Base-by-base conservation (phyloP, 768 basidiomycete species). In the Suillus cothurnatus region DNA sequence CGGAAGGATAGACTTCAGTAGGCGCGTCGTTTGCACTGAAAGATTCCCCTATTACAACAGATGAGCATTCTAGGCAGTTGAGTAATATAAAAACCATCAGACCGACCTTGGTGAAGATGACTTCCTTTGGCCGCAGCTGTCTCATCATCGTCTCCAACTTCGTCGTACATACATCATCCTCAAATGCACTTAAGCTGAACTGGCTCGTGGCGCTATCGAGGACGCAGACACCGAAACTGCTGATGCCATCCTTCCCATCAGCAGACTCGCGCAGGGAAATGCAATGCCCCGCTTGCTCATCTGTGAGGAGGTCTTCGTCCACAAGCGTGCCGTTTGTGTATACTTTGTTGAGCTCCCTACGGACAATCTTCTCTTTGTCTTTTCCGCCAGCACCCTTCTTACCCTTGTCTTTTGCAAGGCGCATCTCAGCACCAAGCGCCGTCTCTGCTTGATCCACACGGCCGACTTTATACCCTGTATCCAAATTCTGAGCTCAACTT, bases 381-480 rank as follows among this genome's bases (percentile, higher is more conserved):
- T 85, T 88, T 56, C 88, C 88, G 0, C 71, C 75, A 68, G 71
- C 47, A 73, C 80, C 12, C 75, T 79, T 84, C 28, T 28, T 59
- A 59, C 77, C 78, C 67, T 80, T 82, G 19, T 78, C 78, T 70
- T 91, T 91, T 26, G 93, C 93, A 66, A 92, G 76, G 34, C 97
- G 90, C 93, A 99, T 97, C 77, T 99, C 97, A 26, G 94, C 94
- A 28, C 97, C 97, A 14, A 99, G 88, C 0, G 95, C 95, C 0
- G 97, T 99, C 80, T 99, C 97, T 0, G 91, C 88, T 76, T 99
- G 97, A 72, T 98, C 97, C 21, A 99, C 97, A 15, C 93, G 89
- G 8, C 97, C 97, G 61, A 99, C 94, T 77, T 96, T 96, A 79
- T 95, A 92, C 0, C 94, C 93, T 91, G 63, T 43, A 31, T 11